Conservation (phyloP, 208 protist species). For the Balamuthia mandrillaris region DNA sequence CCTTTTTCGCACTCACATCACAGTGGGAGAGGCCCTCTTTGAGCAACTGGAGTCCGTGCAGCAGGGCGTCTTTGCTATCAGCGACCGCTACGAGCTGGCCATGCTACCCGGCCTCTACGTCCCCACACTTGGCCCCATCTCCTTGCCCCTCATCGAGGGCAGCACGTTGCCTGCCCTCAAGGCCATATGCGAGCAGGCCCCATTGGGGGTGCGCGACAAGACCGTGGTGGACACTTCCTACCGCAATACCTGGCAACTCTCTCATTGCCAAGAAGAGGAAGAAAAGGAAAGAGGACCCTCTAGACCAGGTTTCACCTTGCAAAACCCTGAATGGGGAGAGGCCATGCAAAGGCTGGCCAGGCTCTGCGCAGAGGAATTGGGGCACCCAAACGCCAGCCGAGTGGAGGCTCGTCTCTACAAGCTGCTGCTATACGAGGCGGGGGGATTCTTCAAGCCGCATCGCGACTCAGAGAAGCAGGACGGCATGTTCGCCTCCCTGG, state of each 20-base stretch:
- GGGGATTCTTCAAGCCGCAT: constrained; percentile 6
- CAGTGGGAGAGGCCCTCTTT: no score
- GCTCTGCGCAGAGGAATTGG: neutral
- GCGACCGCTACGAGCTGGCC: no score
- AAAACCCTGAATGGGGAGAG: neutral
- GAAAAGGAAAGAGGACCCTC: no score
- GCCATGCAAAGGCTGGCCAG: no score
- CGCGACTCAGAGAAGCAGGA: neutral
- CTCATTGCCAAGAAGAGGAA: no score
- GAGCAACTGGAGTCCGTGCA: no score
- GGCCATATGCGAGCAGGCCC: neutral
- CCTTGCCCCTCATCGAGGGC: no score
- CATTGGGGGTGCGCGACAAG: neutral
- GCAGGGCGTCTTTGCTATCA: no score
- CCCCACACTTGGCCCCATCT: no score
- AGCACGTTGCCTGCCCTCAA: no score
- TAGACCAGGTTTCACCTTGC: neutral
- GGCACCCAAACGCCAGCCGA: neutral
- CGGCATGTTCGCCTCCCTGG: constrained; percentile 23
- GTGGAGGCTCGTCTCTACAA: neutral
- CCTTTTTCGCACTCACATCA: no score
- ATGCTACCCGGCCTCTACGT: no score
- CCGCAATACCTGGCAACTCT: neutral
- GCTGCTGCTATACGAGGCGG: neutral
- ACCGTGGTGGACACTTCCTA: neutral